phyloP scores from a whole-genome alignment of 1,284 basidiomycete species.

The Ustilago curta region DNA sequence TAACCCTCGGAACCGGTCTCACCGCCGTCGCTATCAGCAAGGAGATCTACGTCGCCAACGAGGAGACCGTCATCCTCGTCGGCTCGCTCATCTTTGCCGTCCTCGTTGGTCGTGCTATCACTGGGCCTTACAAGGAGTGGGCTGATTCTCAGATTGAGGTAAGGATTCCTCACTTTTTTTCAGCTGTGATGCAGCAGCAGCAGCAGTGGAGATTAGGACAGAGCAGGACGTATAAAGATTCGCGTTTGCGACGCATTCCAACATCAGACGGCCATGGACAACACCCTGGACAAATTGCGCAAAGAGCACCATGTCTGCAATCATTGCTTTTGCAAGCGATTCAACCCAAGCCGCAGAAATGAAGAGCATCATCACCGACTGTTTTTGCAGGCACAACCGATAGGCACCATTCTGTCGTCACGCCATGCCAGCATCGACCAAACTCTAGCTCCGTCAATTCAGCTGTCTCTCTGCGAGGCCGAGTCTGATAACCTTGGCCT shows the following conservation, averaged over 20 bases:
- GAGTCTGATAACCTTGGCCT: neutral
- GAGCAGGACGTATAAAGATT: neutral
- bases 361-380: neutral
- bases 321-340: too few relatives aligned
- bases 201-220: neutral
- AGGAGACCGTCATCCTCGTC: slow-evolving; percentile 75
- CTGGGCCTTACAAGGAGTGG: slow-evolving; percentile 92
- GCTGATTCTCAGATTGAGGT: slow-evolving; percentile 72
- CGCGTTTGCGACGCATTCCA: neutral
- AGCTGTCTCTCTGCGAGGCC: neutral
- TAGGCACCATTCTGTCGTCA: neutral
- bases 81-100: slow-evolving; percentile 85
- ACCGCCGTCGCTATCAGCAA: slow-evolving; percentile 93
- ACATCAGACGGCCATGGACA: neutral
- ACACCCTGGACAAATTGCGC: neutral
- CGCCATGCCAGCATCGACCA: neutral
- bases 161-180: slow-evolving; percentile 19
- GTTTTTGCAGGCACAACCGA: neutral
- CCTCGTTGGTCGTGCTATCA: slow-evolving; percentile 82
- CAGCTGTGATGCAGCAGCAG: slow-evolving; percentile 2
- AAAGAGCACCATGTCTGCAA: too few relatives aligned
- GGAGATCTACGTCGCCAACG: slow-evolving; percentile 97
- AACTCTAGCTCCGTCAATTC: neutral
- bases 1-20: slow-evolving; percentile 89
- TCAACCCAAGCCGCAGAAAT: neutral